Evolutionary conservation across 192 early-diverging fungal genomes (phyloP).

Genomic region (Thamnidium elegans): DNA sequence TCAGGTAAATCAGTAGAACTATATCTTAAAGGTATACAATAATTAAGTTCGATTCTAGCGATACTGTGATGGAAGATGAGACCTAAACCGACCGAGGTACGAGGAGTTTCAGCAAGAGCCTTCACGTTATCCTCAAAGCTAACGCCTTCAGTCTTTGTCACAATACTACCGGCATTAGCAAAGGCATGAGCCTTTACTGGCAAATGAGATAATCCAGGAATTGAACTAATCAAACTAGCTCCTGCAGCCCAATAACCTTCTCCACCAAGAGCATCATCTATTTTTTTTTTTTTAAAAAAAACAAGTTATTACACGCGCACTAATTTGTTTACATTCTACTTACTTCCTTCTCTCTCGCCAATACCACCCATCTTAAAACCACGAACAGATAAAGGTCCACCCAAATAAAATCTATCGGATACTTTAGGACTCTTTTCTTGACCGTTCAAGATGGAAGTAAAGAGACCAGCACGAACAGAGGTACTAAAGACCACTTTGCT

Average conservation of each 20-base stretch:
- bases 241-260: constrained; percentile 77
- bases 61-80: constrained; percentile 79
- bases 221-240: constrained; percentile 72
- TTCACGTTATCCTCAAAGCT: constrained; percentile 28
- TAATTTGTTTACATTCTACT: not conserved
- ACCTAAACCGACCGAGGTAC: constrained; percentile 75
- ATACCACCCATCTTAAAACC: constrained; percentile 88
- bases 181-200: constrained; percentile 84
- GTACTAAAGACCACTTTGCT: constrained; percentile 29
- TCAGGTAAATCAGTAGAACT: constrained; percentile 58
- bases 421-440: constrained; percentile 50
- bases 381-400: constrained; percentile 81
- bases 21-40: constrained; percentile 72
- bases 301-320: not conserved
- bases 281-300: constrained; percentile 1
- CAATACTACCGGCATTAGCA: constrained; percentile 72
- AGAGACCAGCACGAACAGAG: constrained; percentile 59
- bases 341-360: constrained; percentile 79
- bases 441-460: constrained; percentile 54
- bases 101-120: constrained; percentile 58
- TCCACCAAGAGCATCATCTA: constrained; percentile 80
- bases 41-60: constrained; percentile 85
- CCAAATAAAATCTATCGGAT: constrained; percentile 85
- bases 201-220: constrained; percentile 63
- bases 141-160: not conserved